These are phyloP conservation scores for Theileria annulata DNA, from an alignment of 169 alveolate species.

Conservation along the genomic window DNA sequence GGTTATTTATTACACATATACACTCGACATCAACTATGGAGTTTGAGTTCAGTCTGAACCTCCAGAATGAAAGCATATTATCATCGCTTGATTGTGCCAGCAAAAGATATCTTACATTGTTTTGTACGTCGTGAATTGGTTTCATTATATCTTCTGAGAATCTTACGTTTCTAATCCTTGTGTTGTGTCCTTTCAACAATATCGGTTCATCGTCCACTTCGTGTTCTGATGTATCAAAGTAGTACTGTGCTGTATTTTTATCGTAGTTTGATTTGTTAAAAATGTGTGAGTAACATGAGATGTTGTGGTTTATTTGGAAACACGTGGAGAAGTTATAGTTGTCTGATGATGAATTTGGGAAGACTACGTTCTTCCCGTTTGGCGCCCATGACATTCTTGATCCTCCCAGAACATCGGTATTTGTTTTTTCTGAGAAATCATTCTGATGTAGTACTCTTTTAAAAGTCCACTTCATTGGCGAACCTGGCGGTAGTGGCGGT, in stretches of 20 bases:
- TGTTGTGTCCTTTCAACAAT: conserved; percentile 51
- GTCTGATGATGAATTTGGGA: conserved; percentile 47
- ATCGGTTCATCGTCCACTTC: conserved; percentile 33
- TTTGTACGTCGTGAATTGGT: conserved; percentile 13
- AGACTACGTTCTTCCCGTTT: conserved; percentile 60
- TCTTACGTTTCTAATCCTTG: conserved; percentile 57
- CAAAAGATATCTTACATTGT: conserved; percentile 17
- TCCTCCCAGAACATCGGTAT: conserved; percentile 62
- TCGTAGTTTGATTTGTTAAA: conserved; percentile 13
- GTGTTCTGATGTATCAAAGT: conserved; percentile 52
- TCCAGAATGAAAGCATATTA: conserved; percentile 59
- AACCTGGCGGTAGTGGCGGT: conserved; percentile 54
- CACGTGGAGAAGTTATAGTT: conserved; percentile 43
- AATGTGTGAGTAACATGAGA: background rate
- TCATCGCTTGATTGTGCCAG: conserved; percentile 68
- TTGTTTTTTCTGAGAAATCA: conserved; percentile 36
- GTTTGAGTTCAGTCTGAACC: conserved; percentile 21
- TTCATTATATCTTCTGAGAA: conserved; percentile 58
- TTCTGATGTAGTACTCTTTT: conserved; percentile 25
- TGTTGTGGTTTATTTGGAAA: conserved; percentile 50
- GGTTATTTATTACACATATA: conserved; percentile 41
- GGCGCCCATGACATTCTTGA: conserved; percentile 70
- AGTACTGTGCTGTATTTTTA: conserved; percentile 25
- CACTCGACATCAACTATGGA: conserved; percentile 40
- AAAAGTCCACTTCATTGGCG: conserved; percentile 65